Evolutionary conservation across 2,329 filamentous ascomycete species (phyloP), one percentile per base, ranked within the genome.

Genomic region (Colletotrichum sp.): DNA sequence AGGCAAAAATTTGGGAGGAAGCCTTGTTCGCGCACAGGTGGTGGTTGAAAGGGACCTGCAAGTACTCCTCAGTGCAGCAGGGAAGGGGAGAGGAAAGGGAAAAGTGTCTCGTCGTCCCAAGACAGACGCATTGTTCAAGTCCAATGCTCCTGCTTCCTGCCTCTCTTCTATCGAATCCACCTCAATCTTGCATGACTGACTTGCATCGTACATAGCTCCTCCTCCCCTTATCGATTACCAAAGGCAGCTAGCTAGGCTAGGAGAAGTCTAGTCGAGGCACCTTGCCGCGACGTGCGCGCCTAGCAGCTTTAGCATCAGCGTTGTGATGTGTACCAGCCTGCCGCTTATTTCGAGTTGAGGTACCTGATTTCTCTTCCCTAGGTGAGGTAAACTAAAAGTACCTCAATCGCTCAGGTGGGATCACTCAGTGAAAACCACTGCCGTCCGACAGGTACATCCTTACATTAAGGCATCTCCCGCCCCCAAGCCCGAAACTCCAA

Each of bases 401-500:
- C n/a, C 43, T 52, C 43, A 52, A 21, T 52, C 43, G n/a, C 14
- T 6, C 26, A 12, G 57, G 57, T 32, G 30, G 57, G n/a, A 32
- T 28, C 30, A n/a, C 57, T 60, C 30, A 60, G 21, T 60, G 57
- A 32, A n/a, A 60, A 52, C 24, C 24, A 26, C 63, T 39, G 36
- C 10, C 63, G 43, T 7, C 43, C 13, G 43, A 24, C 65, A 68
- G 65, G 43, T 69, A 24, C 48, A 59, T 24, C 55, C 48, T 71
- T 72, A 60, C 59, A 64, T 64, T 64, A 68, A 71, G 69, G 69
- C 30, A 68, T 28, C 63, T 72, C 43, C 69, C 69, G 73, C 69
- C 70, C 63, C 64, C 57, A 59, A 75, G 67, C 66, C 74, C 74
- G 74, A 76, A 76, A 76, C 74, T 71, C 34, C 59, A 76, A 64